phyloP scores from a whole-genome alignment of 106 monocot genomes.

The Dendrobium officinale region DNA sequence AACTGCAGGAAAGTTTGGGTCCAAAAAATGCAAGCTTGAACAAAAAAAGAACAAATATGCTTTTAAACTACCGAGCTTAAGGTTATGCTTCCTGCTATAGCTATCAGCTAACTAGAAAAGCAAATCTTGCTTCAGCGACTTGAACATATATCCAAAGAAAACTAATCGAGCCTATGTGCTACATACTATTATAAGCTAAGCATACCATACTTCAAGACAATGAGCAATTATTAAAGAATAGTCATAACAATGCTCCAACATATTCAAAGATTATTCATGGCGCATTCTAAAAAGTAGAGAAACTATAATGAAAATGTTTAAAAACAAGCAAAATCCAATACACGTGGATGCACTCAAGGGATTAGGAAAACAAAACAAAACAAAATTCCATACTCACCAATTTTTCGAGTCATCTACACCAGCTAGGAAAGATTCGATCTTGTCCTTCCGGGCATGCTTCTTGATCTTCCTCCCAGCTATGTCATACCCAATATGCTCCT shows the following conservation, averaged over 20 bases:
- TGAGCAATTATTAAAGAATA: neutral
- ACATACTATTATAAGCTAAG: neutral
- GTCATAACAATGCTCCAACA: neutral
- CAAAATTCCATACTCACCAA: conserved; percentile 39
- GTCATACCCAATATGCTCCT: conserved; percentile 97
- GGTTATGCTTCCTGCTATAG: neutral
- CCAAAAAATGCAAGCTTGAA: neutral
- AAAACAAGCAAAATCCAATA: neutral
- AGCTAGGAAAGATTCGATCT: conserved; percentile 69
- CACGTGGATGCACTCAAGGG: neutral
- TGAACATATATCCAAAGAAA: neutral
- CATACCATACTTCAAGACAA: neutral
- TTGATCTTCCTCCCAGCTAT: conserved; percentile 74
- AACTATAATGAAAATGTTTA: neutral
- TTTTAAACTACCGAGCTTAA: neutral
- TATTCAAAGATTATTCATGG: neutral
- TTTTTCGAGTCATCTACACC: conserved; percentile 77
- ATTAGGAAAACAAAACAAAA: neutral
- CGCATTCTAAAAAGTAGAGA: neutral
- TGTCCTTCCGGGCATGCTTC: conserved; percentile 76
- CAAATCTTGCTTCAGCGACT: neutral
- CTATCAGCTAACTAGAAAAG: neutral
- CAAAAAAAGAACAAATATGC: neutral
- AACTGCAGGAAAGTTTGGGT: neutral
- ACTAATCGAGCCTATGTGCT: neutral